phyloP scores from a whole-genome alignment of 495 filamentous ascomycete genomes.

The Neurospora pannonica region DNA sequence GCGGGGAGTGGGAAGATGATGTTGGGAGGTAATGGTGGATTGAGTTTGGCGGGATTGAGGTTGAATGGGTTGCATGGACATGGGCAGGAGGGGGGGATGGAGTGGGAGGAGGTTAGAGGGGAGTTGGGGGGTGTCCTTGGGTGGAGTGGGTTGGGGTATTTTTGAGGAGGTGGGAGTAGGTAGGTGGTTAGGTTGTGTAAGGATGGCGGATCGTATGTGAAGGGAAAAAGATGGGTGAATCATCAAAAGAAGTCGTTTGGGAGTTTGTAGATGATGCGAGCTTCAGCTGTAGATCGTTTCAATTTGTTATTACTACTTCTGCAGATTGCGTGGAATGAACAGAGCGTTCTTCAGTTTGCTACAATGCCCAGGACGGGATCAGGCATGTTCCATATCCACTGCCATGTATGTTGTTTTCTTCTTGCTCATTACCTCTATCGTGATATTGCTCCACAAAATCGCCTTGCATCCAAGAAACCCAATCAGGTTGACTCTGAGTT shows the following conservation, averaged over 20 bases:
- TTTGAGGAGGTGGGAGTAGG: constrained; percentile 17
- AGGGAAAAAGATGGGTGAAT: background rate
- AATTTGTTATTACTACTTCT: background rate
- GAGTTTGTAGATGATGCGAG: background rate
- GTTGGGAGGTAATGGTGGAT: background rate
- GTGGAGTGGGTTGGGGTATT: constrained; percentile 27
- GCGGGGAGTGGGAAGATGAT: background rate
- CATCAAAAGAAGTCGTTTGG: background rate
- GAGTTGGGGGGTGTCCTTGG: constrained; percentile 25
- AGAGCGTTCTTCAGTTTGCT: background rate
- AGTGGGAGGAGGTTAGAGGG: constrained; percentile 17
- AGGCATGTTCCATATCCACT: no score
- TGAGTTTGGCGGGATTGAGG: background rate
- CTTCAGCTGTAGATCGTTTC: background rate
- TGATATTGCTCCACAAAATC: no score
- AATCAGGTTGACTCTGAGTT: no score
- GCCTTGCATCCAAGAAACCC: no score
- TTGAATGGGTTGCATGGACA: background rate
- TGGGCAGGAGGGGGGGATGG: background rate
- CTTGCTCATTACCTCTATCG: no score
- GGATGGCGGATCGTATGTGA: no score
- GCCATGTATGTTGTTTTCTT: no score
- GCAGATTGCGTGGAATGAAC: background rate
- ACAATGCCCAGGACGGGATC: background rate
- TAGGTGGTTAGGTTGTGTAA: no score